Conservation (phyloP, 192 early-diverging fungal species). For the Coemansia sp. region DNA sequence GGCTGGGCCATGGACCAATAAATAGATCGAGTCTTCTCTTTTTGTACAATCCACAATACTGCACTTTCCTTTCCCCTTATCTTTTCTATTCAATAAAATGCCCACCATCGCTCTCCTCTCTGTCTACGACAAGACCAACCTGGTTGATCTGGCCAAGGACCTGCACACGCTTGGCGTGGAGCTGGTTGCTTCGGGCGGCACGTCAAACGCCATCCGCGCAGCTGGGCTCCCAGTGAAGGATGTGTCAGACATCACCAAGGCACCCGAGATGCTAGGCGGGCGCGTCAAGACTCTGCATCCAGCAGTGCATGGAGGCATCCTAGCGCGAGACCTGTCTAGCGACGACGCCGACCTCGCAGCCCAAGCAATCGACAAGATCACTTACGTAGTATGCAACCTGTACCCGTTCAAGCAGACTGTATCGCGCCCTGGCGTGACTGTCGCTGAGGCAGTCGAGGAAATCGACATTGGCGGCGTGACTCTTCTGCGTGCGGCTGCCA, state of each 20-base stretch:
- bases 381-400: constrained; percentile 95
- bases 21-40: neutral
- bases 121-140: constrained; percentile 96
- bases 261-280: constrained; percentile 98
- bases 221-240: constrained; percentile 88
- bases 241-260: constrained; percentile 95
- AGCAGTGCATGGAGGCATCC: constrained; percentile 95
- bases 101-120: constrained; percentile 71
- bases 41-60: neutral
- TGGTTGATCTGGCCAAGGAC: constrained; percentile 83
- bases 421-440: constrained; percentile 81
- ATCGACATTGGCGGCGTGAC: constrained; percentile 99
- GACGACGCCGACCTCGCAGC: constrained; percentile 85
- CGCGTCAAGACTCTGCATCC: constrained; percentile 99
- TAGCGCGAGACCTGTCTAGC: constrained; percentile 78
- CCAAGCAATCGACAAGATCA: constrained; percentile 89
- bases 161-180: constrained; percentile 71
- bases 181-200: constrained; percentile 94
- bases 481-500: constrained; percentile 95
- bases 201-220: constrained; percentile 85
- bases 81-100: neutral
- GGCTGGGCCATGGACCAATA: constrained; percentile 43
- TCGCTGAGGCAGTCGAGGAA: constrained; percentile 95
- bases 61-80: too few species aligned
- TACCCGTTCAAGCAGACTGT: constrained; percentile 97